Evolutionary conservation across 371 early-diverging fungal genomes (phyloP), one percentile per base, ranked within the genome.

Genomic region (Enterospora canceri): DNA sequence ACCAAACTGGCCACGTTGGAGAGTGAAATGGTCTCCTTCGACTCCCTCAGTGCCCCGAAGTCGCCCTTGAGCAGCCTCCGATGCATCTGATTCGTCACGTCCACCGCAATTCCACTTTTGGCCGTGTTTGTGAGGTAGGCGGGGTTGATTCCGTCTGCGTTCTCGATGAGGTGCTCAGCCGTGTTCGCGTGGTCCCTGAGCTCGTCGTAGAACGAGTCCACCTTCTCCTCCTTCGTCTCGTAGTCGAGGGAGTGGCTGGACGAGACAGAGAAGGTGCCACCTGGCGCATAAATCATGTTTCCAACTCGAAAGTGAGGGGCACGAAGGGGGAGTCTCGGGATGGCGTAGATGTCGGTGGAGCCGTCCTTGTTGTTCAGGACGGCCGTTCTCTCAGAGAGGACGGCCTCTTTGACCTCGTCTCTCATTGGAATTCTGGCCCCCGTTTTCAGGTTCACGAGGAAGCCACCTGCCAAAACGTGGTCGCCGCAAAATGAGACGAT

Each of bases 301-400:
- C 21, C 8, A 8, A 12, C 18, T n/a, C 66, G 4, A 29, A 16
- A 56, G 31, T 59, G 35, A 48, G 66, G 66, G 2, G 33, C n/a
- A 5, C 62, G 28, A n/a, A n/a, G 18, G 3, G 19, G 5, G 16
- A 23, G 5, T 26, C n/a, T 33, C n/a, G 59, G 59, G 19, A 65
- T 59, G 30, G 48, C 26, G 33, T 65, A 31, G 26, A 74, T 34
- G 33, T 69, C 67, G 15, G 74, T 74, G 28, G 60, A 54, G 23
- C 74, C 74, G 31, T 34, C 40, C 2, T 24, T 49, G 32, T 65
- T 62, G 21, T 57, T 54, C 5, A 58, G 29, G 19, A 51, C 31
- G 32, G 34, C 58, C 29, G 66, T 2, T 3, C 64, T 62, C 55
- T 74, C 66, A n/a, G 65, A 65, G 32, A 74, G 54, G 33, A 54